Percentiles rank a stretch among this genome's conserved stretches.
phyloP scores from a whole-genome alignment of 768 basidiomycete species.

The Russula lepida region DNA sequence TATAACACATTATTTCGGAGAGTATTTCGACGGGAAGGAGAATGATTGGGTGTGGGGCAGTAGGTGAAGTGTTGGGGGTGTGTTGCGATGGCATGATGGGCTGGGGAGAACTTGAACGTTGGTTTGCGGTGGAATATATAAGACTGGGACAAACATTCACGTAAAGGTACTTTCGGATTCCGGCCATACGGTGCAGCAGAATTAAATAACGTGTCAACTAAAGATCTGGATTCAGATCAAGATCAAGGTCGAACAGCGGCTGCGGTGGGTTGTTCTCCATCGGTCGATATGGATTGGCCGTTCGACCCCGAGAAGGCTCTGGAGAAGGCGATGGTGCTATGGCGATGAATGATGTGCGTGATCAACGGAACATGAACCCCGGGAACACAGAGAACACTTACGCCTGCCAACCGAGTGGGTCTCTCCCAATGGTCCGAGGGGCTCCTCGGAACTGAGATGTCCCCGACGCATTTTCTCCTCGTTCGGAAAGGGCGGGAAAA shows the following conservation, averaged over 20 bases:
- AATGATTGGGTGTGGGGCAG: not conserved
- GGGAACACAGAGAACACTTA: slow-evolving; percentile 29
- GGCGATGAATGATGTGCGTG: slow-evolving; percentile 9
- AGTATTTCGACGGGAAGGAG: slow-evolving; percentile 11
- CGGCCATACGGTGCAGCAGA: not conserved
- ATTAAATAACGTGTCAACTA: slow-evolving; percentile 22
- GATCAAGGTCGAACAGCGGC: slow-evolving; percentile 68
- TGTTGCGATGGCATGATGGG: not conserved
- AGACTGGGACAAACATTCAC: not conserved
- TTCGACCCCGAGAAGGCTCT: slow-evolving; percentile 36
- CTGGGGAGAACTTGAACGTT: not conserved
- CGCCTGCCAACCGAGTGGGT: slow-evolving; percentile 74
- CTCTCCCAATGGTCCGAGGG: slow-evolving; percentile 69
- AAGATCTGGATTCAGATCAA: slow-evolving; percentile 80
- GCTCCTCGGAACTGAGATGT: slow-evolving; percentile 69
- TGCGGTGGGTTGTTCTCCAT: slow-evolving; percentile 54
- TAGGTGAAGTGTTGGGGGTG: not conserved
- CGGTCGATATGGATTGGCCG: slow-evolving; percentile 62
- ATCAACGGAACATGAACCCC: no score
- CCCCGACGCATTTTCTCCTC: slow-evolving; percentile 88
- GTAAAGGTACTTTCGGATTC: not conserved
- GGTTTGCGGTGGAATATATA: not conserved
- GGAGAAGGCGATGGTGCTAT: slow-evolving; percentile 60
- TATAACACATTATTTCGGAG: slow-evolving; percentile 15
- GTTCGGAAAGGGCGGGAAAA: slow-evolving; percentile 88